These are phyloP conservation scores for Solanum hybrid DNA, from an alignment of 305 asterid genomes.

Conservation along the genomic window DNA sequence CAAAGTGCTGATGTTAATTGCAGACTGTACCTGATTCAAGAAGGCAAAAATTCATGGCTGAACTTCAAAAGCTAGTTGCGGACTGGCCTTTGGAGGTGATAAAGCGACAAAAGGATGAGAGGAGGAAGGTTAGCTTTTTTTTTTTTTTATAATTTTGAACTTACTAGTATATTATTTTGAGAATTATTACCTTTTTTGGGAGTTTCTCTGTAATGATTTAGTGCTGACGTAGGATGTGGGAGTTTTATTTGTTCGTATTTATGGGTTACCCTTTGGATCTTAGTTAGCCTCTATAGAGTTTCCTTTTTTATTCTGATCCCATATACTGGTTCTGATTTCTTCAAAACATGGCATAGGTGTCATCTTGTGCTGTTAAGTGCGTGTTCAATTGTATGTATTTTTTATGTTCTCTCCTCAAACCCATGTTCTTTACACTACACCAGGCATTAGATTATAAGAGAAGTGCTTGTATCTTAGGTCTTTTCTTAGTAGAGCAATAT, in stretches of 20 bases:
- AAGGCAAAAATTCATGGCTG: slow-evolving; percentile 38
- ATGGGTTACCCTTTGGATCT: neutral
- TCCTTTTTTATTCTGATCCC: neutral
- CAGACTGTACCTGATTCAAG: slow-evolving; percentile 50
- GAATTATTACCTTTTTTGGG: neutral
- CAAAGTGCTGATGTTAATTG: neutral
- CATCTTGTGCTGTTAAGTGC: neutral
- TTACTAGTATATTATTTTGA: neutral
- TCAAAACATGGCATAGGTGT: neutral
- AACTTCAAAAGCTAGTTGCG: slow-evolving; percentile 72
- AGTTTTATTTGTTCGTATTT: neutral
- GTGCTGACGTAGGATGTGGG: neutral
- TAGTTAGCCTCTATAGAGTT: neutral
- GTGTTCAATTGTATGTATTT: neutral
- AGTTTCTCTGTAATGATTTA: neutral
- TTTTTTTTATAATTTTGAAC: neutral
- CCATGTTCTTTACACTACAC: neutral
- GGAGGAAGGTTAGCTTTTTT: slow-evolving; percentile 37
- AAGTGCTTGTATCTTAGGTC: neutral
- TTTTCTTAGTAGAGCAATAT: neutral
- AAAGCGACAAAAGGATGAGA: slow-evolving; percentile 47
- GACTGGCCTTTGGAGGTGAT: slow-evolving; percentile 78
- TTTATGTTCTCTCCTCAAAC: neutral
- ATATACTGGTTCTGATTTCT: neutral
- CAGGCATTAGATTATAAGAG: neutral